Evolutionary conservation across 1,139 yeast genomes (phyloP).

Genomic region (Geotrichum australiense): DNA sequence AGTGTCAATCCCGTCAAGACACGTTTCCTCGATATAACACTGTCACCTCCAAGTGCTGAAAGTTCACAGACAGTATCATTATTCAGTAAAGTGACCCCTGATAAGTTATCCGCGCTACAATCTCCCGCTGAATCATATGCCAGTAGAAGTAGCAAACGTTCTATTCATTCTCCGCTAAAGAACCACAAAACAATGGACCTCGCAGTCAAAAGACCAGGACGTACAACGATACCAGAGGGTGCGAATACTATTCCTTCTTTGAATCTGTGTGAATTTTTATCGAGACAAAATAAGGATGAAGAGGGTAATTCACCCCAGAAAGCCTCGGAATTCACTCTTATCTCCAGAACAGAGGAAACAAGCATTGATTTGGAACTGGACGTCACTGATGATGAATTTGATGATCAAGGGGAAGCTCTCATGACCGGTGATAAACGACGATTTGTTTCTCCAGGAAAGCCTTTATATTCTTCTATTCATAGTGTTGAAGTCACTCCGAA

Average conservation of each 20-base stretch:
- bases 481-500: background rate
- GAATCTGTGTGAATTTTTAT: background rate
- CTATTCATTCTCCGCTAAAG: slow-evolving; percentile 4
- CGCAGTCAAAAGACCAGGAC: no score
- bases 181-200: background rate
- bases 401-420: background rate
- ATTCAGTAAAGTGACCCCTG: background rate
- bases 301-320: no score
- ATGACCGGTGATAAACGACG: background rate
- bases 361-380: background rate
- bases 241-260: no score
- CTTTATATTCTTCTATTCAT: slow-evolving; percentile 6
- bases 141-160: background rate
- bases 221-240: no score
- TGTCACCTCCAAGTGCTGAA: background rate
- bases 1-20: background rate
- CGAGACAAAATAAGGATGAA: background rate
- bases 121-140: background rate
- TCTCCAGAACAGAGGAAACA: background rate
- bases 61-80: background rate
- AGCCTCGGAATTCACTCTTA: no score
- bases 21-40: background rate
- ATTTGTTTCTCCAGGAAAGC: slow-evolving; percentile 9
- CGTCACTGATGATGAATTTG: background rate
- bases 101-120: background rate